A percentile compares a stretch with the other conserved stretches of the same genome.
These are phyloP conservation scores for Pseudogymnoascus destructans DNA, from an alignment of 2,329 filamentous ascomycete genomes.

Conservation along the genomic window DNA sequence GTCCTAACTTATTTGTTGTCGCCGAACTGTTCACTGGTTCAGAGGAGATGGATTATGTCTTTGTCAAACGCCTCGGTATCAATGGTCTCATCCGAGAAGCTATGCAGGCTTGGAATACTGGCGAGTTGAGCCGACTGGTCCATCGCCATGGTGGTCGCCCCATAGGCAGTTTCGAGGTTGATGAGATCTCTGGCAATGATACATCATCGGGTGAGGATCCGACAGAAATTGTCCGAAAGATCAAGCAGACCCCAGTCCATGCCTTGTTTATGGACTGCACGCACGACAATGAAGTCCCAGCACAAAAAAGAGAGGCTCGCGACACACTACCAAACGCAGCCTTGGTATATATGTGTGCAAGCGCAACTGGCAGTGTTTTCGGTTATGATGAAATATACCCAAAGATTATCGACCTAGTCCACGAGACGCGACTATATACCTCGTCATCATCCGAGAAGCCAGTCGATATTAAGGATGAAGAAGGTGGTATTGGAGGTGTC, in stretches of 20 bases:
- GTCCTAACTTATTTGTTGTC: constrained; percentile 80
- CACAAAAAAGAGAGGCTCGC: constrained; percentile 85
- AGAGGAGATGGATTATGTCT: constrained; percentile 91
- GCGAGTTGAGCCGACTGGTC: constrained; percentile 80
- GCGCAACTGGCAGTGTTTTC: constrained; percentile 90
- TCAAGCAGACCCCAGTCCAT: constrained; percentile 80
- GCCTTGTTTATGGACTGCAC: constrained; percentile 99
- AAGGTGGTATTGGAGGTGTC: constrained; percentile 75
- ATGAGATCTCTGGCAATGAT: constrained; percentile 60
- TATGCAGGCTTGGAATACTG: constrained; percentile 97
- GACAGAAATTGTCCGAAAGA: constrained; percentile 60
- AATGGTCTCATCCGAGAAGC: constrained; percentile 89
- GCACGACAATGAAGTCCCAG: constrained; percentile 92
- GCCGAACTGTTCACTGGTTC: constrained; percentile 93
- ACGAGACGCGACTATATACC: constrained; percentile 72
- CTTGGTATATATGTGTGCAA: constrained; percentile 89
- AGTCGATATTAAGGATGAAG: constrained; percentile 54
- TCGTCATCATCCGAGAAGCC: constrained; percentile 57
- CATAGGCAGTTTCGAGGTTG: constrained; percentile 94
- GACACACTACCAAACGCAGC: constrained; percentile 92
- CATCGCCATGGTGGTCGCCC: constrained; percentile 88
- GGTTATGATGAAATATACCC: constrained; percentile 97
- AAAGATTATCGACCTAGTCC: constrained; percentile 80
- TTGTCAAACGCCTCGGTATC: constrained; percentile 83
- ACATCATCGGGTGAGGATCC: constrained; percentile 21